A percentile compares a stretch with the other conserved stretches of the same genome.
Conservation (phyloP, 176 grass and related monocot species). For the Juncus inflexus region DNA sequence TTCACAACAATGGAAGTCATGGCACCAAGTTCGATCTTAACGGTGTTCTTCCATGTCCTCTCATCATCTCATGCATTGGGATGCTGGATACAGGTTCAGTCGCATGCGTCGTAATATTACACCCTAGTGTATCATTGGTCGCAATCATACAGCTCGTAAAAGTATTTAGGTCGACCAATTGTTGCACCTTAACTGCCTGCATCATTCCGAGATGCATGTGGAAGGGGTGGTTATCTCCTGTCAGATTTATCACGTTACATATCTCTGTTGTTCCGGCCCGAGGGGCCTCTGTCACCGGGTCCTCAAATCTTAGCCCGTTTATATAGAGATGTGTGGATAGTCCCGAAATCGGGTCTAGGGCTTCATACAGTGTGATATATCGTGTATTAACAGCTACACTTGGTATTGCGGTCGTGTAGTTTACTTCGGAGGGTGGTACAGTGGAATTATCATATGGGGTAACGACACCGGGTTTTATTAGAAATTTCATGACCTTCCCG, state of each 20-base stretch:
- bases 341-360: slow-evolving; percentile 41
- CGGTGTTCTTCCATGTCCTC: slow-evolving; percentile 86
- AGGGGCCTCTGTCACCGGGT: slow-evolving; percentile 76
- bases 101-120: slow-evolving; percentile 33
- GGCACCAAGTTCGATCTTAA: slow-evolving; percentile 55
- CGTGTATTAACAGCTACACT: neutral
- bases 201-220: slow-evolving; percentile 80
- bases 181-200: neutral
- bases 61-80: slow-evolving; percentile 51
- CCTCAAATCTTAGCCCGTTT: slow-evolving; percentile 48
- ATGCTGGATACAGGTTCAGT: slow-evolving; percentile 15
- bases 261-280: slow-evolving; percentile 55
- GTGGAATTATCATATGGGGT: slow-evolving; percentile 21
- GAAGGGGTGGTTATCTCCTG: slow-evolving; percentile 87
- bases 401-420: neutral
- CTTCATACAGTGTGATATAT: slow-evolving; percentile 83
- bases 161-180: slow-evolving; percentile 36
- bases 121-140: slow-evolving; percentile 40
- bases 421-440: slow-evolving; percentile 9
- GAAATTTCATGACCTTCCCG: slow-evolving; percentile 22
- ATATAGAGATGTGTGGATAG: slow-evolving; percentile 66
- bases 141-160: slow-evolving; percentile 57
- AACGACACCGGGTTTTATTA: neutral
- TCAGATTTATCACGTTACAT: slow-evolving; percentile 92
- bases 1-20: slow-evolving; percentile 55